Conservation (phyloP, 2,329 filamentous ascomycete species). For the Fusarium caatingaense region DNA sequence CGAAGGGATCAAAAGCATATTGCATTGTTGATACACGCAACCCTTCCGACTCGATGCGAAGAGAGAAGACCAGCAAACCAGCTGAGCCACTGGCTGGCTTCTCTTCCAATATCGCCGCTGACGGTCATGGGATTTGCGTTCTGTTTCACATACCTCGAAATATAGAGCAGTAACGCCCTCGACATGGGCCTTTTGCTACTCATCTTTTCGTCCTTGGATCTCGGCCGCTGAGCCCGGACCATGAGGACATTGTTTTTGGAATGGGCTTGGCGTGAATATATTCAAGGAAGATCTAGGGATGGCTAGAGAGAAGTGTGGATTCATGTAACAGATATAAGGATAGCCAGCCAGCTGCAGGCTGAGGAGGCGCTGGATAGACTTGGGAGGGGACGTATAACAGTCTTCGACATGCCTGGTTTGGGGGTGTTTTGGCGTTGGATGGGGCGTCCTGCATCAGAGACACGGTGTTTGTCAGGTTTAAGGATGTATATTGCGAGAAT, state of each 20-base stretch:
- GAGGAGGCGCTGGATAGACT: constrained; percentile 31
- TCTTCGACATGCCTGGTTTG: constrained; percentile 34
- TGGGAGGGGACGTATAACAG: constrained; percentile 20
- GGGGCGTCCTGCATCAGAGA: constrained; percentile 46
- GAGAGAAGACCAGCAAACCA: constrained; percentile 16
- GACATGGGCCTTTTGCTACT: constrained; percentile 30
- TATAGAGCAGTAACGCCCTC: constrained; percentile 20
- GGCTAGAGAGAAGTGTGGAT: constrained; percentile 4
- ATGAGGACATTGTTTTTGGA: constrained; percentile 16
- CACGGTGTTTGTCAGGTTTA: constrained; percentile 44
- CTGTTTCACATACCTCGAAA: constrained; percentile 44
- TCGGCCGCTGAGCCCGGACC: constrained; percentile 12
- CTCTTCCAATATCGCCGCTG: constrained; percentile 29
- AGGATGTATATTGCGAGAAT: constrained; percentile 26
- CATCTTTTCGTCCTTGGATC: constrained; percentile 13
- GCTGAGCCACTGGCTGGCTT: constrained; percentile 29
- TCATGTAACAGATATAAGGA: constrained; percentile 20
- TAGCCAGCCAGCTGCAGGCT: constrained; percentile 11
- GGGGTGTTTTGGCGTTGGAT: constrained; percentile 46
- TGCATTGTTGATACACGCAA: constrained; percentile 50
- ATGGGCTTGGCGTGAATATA: constrained; percentile 13
- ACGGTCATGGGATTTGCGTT: constrained; percentile 46
- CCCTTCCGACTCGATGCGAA: constrained; percentile 39
- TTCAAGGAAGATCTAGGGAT: constrained; percentile 7
- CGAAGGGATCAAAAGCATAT: constrained; percentile 49